These are phyloP conservation scores for Candida succiphila DNA, from an alignment of 805 yeast species.

Conservation along the genomic window DNA sequence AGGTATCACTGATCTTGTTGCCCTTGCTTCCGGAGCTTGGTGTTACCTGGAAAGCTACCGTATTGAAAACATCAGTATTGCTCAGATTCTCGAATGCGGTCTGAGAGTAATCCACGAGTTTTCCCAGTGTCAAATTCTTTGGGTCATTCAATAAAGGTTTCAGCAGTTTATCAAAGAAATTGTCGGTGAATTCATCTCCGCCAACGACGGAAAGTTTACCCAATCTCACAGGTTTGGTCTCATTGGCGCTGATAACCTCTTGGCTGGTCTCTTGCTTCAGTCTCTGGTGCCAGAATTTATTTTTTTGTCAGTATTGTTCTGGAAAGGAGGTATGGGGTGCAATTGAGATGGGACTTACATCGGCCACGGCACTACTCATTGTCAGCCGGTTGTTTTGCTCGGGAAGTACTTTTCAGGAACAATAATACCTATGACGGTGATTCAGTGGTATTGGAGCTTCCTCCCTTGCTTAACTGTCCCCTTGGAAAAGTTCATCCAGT, in stretches of 20 bases:
- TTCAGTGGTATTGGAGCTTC: too few relatives aligned
- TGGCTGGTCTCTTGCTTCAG: too few relatives aligned
- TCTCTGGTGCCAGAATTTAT: too few relatives aligned
- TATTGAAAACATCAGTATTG: constrained; percentile 19
- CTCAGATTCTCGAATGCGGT: constrained; percentile 11
- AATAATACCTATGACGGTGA: too few relatives aligned
- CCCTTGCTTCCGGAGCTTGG: constrained; percentile 1
- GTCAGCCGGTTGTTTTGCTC: too few relatives aligned
- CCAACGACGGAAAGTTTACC: constrained; percentile 21
- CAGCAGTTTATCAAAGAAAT: constrained; percentile 34
- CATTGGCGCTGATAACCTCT: constrained; percentile 6
- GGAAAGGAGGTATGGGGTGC: too few relatives aligned
- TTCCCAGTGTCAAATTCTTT: constrained; percentile 31
- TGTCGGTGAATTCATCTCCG: constrained; percentile 22
- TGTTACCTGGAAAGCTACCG: constrained; percentile 13
- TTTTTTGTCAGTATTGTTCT: too few relatives aligned
- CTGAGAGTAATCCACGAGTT: constrained; percentile 22
- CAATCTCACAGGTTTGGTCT: constrained; percentile 16
- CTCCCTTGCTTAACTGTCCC: too few relatives aligned
- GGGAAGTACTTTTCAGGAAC: too few relatives aligned
- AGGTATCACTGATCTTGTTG: constrained; percentile 1
- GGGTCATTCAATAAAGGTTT: constrained; percentile 29
- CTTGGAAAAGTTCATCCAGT: too few relatives aligned
- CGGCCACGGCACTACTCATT: too few relatives aligned
- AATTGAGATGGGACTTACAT: too few relatives aligned